Evolutionary conservation across 441 rosid species (phyloP), one percentile per base, ranked within the genome.

Genomic region (California macrophylla): DNA sequence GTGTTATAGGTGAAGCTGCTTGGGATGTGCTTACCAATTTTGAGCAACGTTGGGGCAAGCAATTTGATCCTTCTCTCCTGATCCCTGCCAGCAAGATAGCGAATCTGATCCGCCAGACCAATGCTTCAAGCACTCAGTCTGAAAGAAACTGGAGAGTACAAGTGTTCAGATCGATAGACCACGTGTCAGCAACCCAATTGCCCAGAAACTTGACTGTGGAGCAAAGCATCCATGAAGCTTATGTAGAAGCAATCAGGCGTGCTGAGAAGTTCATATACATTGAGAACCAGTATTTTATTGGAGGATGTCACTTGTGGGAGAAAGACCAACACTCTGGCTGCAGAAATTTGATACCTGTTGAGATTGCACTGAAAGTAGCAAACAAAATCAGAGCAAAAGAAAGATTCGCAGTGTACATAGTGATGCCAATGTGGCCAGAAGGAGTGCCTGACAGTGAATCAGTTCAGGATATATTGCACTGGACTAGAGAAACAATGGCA

Each of bases 401-500:
- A 79, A 86, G 94, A 65, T 91, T 93, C 77, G 83, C 96, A 0
- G 90, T 81, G 50, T 93, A 93, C 70, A 80, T 93, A 26, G 64
- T 91, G 81, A 85, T 93, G 56, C 96, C 98, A 12, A 91, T 93
- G 98, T 93, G 98, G 96, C 96, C 98, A 5, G 98, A 90, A 83
- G 97, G 96, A 16, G 81, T 81, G 32, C 90, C 96, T 0, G 94
- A 85, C 28, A 89, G 94, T 64, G 93, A 91, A 32, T 74, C 92
- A 0, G 97, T 91, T 18, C 85, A 85, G 69, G 98, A 91, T 65
- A 93, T 93, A 69, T 69, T 93, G 81, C 93, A 90, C 16, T 91
- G 97, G 96, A 93, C 90, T 0, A 81, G 96, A 72, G 86, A 85
- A 72, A 93, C 96, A 6, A 87, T 86, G 89, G 56, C 80, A 1